Base-by-base conservation (phyloP, 805 yeast genomes). In the Metschnikowia borealis region DNA sequence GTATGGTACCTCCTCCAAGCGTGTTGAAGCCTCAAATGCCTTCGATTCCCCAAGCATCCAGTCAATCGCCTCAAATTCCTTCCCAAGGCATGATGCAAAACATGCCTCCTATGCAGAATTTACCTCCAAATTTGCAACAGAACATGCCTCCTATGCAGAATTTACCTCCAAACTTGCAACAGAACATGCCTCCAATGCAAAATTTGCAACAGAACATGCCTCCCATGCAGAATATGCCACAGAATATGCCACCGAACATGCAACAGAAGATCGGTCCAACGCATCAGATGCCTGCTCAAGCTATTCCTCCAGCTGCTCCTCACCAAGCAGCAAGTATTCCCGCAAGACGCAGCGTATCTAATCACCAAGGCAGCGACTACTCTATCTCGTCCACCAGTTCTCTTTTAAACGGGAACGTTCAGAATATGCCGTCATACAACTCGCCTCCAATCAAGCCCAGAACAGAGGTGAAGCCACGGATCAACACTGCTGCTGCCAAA, bases 401-500 rank as follows among this genome's bases (percentile, higher is more conserved):
- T 21, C 18, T 15, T n/a, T 17, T 17, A n/a, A 42, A 42, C 15
- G 45, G 45, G n/a, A 26, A 17, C 20, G 5, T n/a, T 34, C 31
- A 20, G 10, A 33, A 20, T 11, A 8, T 15, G 6, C 34, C 15
- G 6, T 4, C 43, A 26, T 39, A 26, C 34, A 39, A 15, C 15
- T 36, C 42, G 10, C 44, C 47, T 7, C 34, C 47, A 6, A 35
- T 35, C 26, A 44, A 44, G 13, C 13, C n/a, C 31, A 35, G 39
- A 35, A 13, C 33, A 34, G 26, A 50, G 21, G 39, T 33, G 31
- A 42, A 46, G 5, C 55, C 61, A 6, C 56, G 62, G 2, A 50
- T 60, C 44, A 68, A 68, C 47, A 66, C 70, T 2, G 62, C 60
- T 46, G 58, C 67, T 7, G 49, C 62, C 10, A 56, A 60, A 45